Base-by-base conservation (phyloP, 2,329 filamentous ascomycete genomes). In the Pseudocercospora ulei region DNA sequence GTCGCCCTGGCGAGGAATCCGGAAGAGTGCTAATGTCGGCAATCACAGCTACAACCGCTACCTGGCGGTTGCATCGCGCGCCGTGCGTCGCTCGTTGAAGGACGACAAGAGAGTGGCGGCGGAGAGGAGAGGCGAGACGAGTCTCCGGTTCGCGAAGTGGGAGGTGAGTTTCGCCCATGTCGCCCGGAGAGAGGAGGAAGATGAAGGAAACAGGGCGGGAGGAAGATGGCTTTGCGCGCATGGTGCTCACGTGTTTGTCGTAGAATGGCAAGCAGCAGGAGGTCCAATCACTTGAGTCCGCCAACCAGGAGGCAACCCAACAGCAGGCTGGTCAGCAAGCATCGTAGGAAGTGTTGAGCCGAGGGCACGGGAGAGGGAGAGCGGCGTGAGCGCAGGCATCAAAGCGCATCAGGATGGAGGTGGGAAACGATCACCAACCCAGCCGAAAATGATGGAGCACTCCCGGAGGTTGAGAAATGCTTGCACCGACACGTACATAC, bases 251-350 rank as follows among this genome's bases (percentile, higher is more conserved):
- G 19, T 17, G 9, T 8, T 7, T 22, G 12, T n/a, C 30, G 65
- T 66, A 96, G 90, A 85, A 86, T 70, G 90, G 90, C 73, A 95
- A 94, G 78, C 84, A 92, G 71, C 82, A 85, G 63, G 88, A 96
- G 31, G 54, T 71, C 60, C 82, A 83, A 75, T 76, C 72, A 62
- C 69, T 95, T 53, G 75, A 65, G 44, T 58, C 65, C 41, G 73
- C 70, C 45, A 73, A 75, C 59, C 61, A 65, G 44, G 62, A 63
- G 38, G 67, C 67, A 38, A 62, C 68, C 52, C 62, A 64, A 17
- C 57, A 67, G 55, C 56, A 61, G 44, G 45, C 48, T 30, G 39
- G 65, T 19, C 58, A 67, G 54, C 57, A 61, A 46, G 38, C 48
- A 25, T 37, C 37, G 28, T 38, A 48, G 43, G 43, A 46, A 37